Conservation (phyloP, 1,284 basidiomycete genomes). For the Inonotus hispidus region DNA sequence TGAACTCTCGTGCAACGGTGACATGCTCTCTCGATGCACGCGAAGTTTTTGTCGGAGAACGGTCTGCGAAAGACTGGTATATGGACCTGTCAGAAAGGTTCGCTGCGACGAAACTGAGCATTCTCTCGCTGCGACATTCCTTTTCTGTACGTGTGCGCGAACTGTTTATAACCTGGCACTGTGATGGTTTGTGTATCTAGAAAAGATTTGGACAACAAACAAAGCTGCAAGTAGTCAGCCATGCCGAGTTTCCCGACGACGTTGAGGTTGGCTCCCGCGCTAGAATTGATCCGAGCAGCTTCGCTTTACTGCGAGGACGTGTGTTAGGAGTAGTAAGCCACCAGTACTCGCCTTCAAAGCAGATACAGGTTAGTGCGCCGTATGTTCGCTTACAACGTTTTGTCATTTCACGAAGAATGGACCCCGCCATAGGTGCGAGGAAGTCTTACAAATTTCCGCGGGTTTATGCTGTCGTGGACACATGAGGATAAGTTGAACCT, state of each 20-base stretch:
- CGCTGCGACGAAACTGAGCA: not conserved
- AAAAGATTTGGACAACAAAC: constrained; percentile 12
- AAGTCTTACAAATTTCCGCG: not conserved
- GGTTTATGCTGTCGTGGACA: not conserved
- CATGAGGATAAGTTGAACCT: constrained; percentile 7
- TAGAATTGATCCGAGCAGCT: not conserved
- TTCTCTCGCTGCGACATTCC: constrained; percentile 10
- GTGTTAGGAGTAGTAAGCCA: constrained; percentile 45
- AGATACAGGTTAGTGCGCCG: constrained; percentile 27
- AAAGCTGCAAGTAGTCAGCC: constrained; percentile 11
- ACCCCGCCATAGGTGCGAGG: constrained; percentile 25
- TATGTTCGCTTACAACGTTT: constrained; percentile 24
- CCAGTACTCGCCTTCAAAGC: constrained; percentile 39
- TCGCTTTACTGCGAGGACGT: constrained; percentile 27
- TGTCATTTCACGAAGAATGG: constrained; percentile 28
- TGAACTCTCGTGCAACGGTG: constrained; percentile 13
- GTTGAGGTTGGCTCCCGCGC: not conserved
- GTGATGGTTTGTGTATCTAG: not conserved
- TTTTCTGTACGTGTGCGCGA: not conserved
- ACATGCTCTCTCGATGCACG: constrained; percentile 15
- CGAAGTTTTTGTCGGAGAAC: constrained; percentile 11
- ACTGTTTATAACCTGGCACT: not conserved
- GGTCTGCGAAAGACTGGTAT: constrained; percentile 4
- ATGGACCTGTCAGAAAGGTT: constrained; percentile 10
- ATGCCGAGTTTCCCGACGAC: not conserved